A percentile compares a stretch with the other conserved stretches of the same genome.
Conservation (phyloP, 1,284 basidiomycete species). For the Microbotryum silenes-acaulis region DNA sequence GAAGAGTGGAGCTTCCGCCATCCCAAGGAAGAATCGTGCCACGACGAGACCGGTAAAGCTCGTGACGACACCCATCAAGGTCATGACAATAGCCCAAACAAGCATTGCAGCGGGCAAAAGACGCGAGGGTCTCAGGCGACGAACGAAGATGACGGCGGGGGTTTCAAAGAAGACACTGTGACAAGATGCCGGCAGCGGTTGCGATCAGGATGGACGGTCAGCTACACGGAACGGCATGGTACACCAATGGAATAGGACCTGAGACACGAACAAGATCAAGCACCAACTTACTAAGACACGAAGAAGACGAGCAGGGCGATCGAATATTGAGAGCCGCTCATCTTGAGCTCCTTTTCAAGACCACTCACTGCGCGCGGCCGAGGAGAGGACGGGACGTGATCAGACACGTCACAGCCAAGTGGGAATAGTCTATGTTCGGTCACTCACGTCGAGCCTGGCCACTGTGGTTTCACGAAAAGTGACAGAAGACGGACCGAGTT, state of each 20-base stretch:
- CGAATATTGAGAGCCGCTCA: conserved; percentile 34
- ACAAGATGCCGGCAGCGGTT: too few relatives aligned
- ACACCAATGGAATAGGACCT: too few relatives aligned
- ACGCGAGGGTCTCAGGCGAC: conserved; percentile 35
- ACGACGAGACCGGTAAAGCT: conserved; percentile 42
- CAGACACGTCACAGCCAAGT: neutral
- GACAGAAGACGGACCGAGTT: too few relatives aligned
- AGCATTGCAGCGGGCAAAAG: conserved; percentile 33
- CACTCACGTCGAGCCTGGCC: conserved; percentile 10
- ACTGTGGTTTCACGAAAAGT: conserved; percentile 4
- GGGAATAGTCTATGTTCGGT: neutral
- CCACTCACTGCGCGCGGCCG: conserved; percentile 30
- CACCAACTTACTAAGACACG: neutral
- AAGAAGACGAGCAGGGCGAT: conserved; percentile 34
- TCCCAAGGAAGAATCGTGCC: conserved; percentile 40
- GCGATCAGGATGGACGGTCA: neutral
- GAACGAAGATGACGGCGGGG: neutral
- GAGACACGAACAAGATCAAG: too few relatives aligned
- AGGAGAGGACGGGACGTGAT: too few relatives aligned
- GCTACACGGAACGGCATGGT: neutral
- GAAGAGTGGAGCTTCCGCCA: conserved; percentile 40
- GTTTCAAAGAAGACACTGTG: conserved; percentile 4
- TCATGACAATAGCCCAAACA: conserved; percentile 39
- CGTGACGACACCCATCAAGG: conserved; percentile 44
- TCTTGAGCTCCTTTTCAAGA: conserved; percentile 41